Evolutionary conservation across 106 monocot species (phyloP).

Genomic region (Dendrobium catenatum): DNA sequence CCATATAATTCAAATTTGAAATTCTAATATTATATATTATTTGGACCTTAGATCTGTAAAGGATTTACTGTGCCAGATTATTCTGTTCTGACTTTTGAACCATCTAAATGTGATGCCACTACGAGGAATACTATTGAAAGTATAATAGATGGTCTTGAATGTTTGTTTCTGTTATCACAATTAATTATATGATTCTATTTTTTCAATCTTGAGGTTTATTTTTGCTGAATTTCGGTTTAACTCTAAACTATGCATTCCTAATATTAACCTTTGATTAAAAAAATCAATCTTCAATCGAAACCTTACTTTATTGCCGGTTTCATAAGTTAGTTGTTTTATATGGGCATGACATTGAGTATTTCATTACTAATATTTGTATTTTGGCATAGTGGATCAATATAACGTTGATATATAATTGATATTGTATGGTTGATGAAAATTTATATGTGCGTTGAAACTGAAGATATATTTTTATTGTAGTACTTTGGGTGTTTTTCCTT

Average conservation of each 20-base stretch:
- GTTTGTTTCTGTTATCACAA: background rate
- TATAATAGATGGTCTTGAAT: background rate
- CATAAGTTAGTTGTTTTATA: no score
- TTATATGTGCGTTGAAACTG: no score
- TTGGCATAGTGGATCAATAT: no score
- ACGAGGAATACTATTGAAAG: background rate
- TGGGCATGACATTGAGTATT: no score
- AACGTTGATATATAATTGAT: no score
- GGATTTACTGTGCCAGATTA: background rate
- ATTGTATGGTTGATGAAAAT: no score
- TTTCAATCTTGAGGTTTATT: background rate
- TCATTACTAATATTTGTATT: no score
- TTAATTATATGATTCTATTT: background rate
- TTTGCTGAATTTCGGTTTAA: background rate
- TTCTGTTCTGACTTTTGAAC: slow-evolving; percentile 1
- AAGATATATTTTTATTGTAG: no score
- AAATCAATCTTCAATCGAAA: background rate
- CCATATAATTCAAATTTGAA: background rate
- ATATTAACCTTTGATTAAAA: background rate
- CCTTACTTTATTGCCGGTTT: no score
- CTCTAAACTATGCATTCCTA: background rate
- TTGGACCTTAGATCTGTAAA: background rate
- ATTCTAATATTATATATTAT: no score
- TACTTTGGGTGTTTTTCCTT: no score
- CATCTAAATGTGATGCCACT: background rate